Conservation (phyloP, 495 filamentous ascomycete genomes). For the Penicillium flavigenum region DNA sequence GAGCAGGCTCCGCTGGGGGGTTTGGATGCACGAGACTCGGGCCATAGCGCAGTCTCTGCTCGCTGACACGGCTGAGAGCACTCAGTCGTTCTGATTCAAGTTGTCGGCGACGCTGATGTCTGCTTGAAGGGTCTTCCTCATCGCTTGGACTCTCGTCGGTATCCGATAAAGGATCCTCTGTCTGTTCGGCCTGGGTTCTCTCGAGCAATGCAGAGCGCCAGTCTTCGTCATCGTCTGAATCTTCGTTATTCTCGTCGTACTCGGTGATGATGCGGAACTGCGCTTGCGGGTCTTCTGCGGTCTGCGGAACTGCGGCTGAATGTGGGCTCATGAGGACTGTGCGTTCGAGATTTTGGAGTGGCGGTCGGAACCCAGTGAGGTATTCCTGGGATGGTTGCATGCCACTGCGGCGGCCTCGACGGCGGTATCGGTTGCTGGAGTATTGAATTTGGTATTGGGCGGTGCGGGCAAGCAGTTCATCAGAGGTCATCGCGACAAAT, state of each 20-base stretch:
- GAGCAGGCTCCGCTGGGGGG: conserved; percentile 15
- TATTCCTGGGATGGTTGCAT: conserved; percentile 46
- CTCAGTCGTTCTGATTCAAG: conserved; percentile 17
- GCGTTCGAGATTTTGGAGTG: conserved; percentile 35
- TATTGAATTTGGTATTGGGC: conserved; percentile 76
- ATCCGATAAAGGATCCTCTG: conserved; percentile 42
- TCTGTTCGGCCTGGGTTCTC: conserved; percentile 24
- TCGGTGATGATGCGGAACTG: conserved; percentile 53
- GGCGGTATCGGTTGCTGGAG: conserved; percentile 29
- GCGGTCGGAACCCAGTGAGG: conserved; percentile 37
- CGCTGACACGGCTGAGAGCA: conserved; percentile 14
- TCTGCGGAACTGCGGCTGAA: conserved; percentile 25
- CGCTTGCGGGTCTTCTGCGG: conserved; percentile 24
- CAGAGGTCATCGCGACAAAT: conserved; percentile 79
- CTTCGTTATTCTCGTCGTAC: conserved; percentile 47
- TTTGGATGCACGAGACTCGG: conserved; percentile 34
- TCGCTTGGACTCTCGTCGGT: conserved; percentile 55
- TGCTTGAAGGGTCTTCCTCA: conserved; percentile 24
- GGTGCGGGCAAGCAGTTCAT: conserved; percentile 72
- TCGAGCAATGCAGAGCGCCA: conserved; percentile 30
- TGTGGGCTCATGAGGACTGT: conserved; percentile 27
- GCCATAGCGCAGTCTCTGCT: conserved; percentile 23
- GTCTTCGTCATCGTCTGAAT: conserved; percentile 29
- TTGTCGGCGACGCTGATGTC: conserved; percentile 24
- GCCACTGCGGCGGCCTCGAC: conserved; percentile 29